A percentile compares a stretch with the other conserved stretches of the same genome.
phyloP scores from a whole-genome alignment of 2,329 filamentous ascomycete species.

The Phoma herbarum region DNA sequence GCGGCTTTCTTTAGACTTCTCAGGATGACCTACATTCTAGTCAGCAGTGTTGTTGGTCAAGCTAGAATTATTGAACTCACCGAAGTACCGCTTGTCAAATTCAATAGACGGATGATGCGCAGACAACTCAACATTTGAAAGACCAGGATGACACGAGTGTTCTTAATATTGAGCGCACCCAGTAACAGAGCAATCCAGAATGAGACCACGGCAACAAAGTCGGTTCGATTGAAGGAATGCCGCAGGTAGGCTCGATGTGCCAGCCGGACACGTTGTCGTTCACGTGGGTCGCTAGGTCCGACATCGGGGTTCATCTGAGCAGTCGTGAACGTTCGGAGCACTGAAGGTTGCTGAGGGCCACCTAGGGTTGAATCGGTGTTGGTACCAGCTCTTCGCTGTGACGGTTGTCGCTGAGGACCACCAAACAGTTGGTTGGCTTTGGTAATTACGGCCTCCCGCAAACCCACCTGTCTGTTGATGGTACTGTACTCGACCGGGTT shows the following conservation, averaged over 20 bases:
- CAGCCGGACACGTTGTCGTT: conserved; percentile 84
- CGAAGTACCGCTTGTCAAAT: conserved; percentile 91
- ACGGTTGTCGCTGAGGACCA: conserved; percentile 78
- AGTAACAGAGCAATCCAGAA: conserved; percentile 92
- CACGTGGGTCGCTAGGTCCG: conserved; percentile 68
- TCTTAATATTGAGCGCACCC: conserved; percentile 73
- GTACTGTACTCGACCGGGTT: conserved; percentile 94
- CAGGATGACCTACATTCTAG: conserved; percentile 75
- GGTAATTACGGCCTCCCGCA: conserved; percentile 76
- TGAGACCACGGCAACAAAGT: conserved; percentile 92
- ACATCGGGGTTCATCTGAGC: conserved; percentile 66
- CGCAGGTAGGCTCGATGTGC: conserved; percentile 91
- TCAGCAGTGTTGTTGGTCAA: conserved; percentile 9
- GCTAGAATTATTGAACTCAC: conserved; percentile 61
- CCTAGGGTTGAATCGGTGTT: conserved; percentile 42
- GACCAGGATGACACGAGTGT: conserved; percentile 76
- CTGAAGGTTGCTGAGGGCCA: conserved; percentile 64
- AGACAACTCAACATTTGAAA: conserved; percentile 98
- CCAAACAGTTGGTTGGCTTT: conserved; percentile 79
- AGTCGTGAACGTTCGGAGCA: conserved; percentile 79
- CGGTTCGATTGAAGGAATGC: conserved; percentile 94
- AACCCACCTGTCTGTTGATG: conserved; percentile 78
- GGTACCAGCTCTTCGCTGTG: conserved; percentile 62
- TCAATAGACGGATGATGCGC: conserved; percentile 88
- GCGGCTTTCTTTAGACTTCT: conserved; percentile 95